These are phyloP conservation scores for Psilocybe subaeruginosa DNA, from an alignment of 768 basidiomycete species.

Conservation along the genomic window DNA sequence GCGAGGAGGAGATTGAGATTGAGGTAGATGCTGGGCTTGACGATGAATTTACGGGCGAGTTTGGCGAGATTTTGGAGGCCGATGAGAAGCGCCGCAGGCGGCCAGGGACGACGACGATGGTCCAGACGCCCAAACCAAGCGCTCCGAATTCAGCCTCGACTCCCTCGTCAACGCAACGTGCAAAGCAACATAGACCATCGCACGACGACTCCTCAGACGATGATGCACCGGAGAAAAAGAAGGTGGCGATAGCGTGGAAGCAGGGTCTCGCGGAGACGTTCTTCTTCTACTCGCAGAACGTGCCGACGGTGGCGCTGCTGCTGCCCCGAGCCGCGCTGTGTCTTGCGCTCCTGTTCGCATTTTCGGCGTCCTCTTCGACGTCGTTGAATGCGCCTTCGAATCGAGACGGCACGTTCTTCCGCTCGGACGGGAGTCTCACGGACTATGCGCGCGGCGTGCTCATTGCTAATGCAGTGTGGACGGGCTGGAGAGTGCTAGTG, in stretches of 20 bases:
- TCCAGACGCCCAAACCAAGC: background rate
- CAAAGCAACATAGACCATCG: background rate
- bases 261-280: slow-evolving; percentile 77
- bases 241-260: slow-evolving; percentile 21
- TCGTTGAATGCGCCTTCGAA: slow-evolving; percentile 13
- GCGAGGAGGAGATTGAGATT: background rate
- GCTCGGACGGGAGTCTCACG: slow-evolving; percentile 66
- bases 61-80: background rate
- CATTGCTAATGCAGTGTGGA: slow-evolving; percentile 81
- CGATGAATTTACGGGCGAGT: background rate
- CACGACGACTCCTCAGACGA: slow-evolving; percentile 5
- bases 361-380: slow-evolving; percentile 16
- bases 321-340: slow-evolving; percentile 81
- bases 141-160: background rate
- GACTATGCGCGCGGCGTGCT: slow-evolving; percentile 79
- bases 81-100: background rate
- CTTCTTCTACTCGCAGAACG: slow-evolving; percentile 84
- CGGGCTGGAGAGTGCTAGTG: slow-evolving; percentile 73
- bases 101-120: background rate
- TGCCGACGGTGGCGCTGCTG: slow-evolving; percentile 80
- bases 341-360: slow-evolving; percentile 66
- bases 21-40: slow-evolving; percentile 4
- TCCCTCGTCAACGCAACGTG: background rate
- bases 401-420: slow-evolving; percentile 80
- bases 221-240: slow-evolving; percentile 10